Conservation (phyloP, 139 green algal genomes). For the Tetradesmus obliquus region DNA sequence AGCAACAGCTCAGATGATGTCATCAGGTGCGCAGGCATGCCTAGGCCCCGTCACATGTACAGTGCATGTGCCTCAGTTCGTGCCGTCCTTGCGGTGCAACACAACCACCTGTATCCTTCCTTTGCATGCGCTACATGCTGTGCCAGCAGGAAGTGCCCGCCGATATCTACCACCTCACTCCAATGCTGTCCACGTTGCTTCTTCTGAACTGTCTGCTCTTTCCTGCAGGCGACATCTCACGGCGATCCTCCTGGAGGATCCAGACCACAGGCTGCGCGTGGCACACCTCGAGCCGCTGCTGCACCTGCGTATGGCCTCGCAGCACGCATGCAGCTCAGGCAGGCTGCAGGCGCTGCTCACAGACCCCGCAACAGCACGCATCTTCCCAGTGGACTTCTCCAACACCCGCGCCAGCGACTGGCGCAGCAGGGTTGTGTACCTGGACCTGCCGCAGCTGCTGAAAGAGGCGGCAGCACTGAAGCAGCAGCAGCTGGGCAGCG, state of each 20-base stretch:
- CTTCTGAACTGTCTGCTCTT: neutral
- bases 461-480: conserved; percentile 5
- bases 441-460: conserved; percentile 20
- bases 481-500: neutral
- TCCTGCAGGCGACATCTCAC: conserved; percentile 36
- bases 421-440: conserved; percentile 28
- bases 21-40: neutral
- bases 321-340: neutral
- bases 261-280: conserved; percentile 39
- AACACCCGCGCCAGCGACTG: conserved; percentile 21
- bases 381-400: conserved; percentile 30
- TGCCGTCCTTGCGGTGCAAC: neutral
- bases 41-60: neutral
- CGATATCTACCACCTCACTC: neutral
- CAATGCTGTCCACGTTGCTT: neutral
- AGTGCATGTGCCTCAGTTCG: neutral
- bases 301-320: conserved; percentile 4
- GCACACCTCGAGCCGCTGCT: conserved; percentile 37
- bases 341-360: conserved; percentile 20
- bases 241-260: conserved; percentile 32
- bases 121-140: too few species aligned
- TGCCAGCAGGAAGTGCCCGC: too few species aligned
- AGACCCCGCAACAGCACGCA: neutral
- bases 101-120: neutral
- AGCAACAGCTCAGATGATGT: conserved; percentile 5